Evolutionary conservation across 371 early-diverging fungal species (phyloP).

Genomic region (Amoeboaphelidium occidentale): DNA sequence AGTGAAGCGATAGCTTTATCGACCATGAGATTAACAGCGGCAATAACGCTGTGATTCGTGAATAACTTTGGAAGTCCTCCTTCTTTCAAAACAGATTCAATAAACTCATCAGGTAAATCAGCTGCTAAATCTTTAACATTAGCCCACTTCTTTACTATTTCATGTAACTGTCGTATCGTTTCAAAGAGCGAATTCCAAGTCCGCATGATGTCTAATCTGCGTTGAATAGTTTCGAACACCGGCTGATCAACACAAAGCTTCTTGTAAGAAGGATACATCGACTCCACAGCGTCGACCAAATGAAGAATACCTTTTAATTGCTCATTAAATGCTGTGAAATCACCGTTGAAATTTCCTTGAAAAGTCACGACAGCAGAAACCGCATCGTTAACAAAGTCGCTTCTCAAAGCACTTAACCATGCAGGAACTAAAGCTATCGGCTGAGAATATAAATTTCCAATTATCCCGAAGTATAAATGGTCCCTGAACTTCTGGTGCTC

Average conservation of each 20-base stretch:
- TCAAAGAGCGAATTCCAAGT: slow-evolving; percentile 49
- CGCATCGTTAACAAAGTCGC: no score
- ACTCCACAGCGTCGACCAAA: slow-evolving; percentile 43
- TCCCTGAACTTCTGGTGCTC: no score
- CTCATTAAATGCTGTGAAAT: no score
- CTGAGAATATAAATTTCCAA: no score
- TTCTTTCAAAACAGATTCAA: slow-evolving; percentile 58
- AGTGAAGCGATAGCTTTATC: no score
- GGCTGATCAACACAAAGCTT: slow-evolving; percentile 39
- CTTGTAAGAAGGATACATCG: slow-evolving; percentile 41
- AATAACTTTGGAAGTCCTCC: slow-evolving; percentile 37
- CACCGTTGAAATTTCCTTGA: no score
- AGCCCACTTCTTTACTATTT: slow-evolving; percentile 55
- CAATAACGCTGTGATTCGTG: no score
- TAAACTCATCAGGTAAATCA: slow-evolving; percentile 26
- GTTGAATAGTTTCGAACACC: slow-evolving; percentile 39
- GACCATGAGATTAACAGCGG: no score
- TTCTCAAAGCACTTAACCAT: no score
- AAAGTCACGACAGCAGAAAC: no score
- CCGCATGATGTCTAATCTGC: slow-evolving; percentile 38
- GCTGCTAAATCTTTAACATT: slow-evolving; percentile 43
- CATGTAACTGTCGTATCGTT: slow-evolving; percentile 37
- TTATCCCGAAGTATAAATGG: no score
- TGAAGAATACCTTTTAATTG: slow-evolving; percentile 40
- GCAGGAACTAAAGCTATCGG: no score